Conservation (phyloP, 2,329 filamentous ascomycete genomes). For the Claviceps monticola region DNA sequence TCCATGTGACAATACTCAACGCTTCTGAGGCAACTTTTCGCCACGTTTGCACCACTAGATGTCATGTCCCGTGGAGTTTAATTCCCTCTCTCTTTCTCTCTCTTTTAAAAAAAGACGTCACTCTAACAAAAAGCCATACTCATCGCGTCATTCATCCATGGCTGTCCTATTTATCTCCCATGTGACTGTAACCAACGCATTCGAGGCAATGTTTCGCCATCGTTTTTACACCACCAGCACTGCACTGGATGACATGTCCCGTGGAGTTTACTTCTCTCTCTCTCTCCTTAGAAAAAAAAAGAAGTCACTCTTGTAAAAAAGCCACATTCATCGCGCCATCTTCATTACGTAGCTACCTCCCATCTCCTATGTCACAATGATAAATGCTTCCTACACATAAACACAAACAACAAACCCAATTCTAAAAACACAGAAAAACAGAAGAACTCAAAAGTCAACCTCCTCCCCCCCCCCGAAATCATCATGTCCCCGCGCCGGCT, state of each 20-base stretch:
- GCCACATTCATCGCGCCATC: not conserved
- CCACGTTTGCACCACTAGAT: no score
- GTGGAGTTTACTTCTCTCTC: no score
- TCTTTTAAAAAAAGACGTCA: not conserved
- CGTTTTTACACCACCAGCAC: no score
- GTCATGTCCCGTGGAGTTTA: no score
- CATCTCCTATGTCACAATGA: conserved; percentile 4
- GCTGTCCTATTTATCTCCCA: not conserved
- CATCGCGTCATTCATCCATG: not conserved
- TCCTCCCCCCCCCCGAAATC: not conserved
- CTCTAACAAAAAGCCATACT: not conserved
- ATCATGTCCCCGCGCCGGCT: not conserved
- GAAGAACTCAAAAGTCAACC: not conserved
- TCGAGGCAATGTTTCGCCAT: no score
- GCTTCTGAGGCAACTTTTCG: not conserved
- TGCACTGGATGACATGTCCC: no score
- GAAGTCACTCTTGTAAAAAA: not conserved
- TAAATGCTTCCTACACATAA: conserved; percentile 3
- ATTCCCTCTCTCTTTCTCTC: no score
- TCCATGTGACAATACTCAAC: conserved; percentile 4
- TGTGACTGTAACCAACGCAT: no score
- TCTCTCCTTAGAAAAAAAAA: not conserved
- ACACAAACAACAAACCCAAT: not conserved
- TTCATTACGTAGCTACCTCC: not conserved
- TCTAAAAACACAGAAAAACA: no score